These are phyloP conservation scores for Breynia disticha DNA, from an alignment of 441 rosid genomes.

Conservation along the genomic window DNA sequence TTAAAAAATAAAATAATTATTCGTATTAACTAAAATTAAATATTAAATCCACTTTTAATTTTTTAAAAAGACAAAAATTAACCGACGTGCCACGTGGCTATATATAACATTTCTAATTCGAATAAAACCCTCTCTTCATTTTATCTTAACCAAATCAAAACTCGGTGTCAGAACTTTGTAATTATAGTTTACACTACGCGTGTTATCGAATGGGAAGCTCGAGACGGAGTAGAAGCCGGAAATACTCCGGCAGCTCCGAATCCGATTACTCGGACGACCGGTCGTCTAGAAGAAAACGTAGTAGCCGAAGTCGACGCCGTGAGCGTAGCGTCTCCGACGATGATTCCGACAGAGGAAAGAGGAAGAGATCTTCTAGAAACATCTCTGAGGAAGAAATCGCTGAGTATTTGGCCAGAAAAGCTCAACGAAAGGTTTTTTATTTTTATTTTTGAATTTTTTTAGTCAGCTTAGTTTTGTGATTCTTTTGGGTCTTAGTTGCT, in stretches of 20 bases:
- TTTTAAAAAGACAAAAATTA: too few species aligned
- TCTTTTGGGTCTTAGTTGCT: constrained; percentile 3
- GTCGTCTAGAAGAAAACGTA: constrained; percentile 25
- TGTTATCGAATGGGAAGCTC: constrained; percentile 10
- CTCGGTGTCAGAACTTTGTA: too few species aligned
- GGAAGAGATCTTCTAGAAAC: constrained; percentile 39
- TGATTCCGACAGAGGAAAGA: constrained; percentile 22
- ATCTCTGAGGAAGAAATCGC: constrained; percentile 55
- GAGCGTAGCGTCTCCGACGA: constrained; percentile 18
- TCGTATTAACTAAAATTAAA: too few species aligned
- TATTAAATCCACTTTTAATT: too few species aligned
- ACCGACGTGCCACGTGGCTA: too few species aligned
- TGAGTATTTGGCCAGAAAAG: constrained; percentile 62
- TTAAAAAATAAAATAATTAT: too few species aligned
- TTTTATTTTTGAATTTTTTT: background rate
- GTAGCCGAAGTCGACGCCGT: constrained; percentile 21
- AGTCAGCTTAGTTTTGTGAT: constrained; percentile 5
- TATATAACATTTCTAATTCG: too few species aligned
- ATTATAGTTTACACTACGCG: too few species aligned
- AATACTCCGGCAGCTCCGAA: constrained; percentile 22
- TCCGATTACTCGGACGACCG: too few species aligned
- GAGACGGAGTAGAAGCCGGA: constrained; percentile 21
- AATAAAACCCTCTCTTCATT: too few species aligned
- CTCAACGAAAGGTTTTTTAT: constrained; percentile 65
- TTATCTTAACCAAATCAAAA: too few species aligned